Evolutionary conservation across 2,329 filamentous ascomycete genomes (phyloP), one percentile per base, ranked within the genome.

Genomic region (Epichloe bromicola): DNA sequence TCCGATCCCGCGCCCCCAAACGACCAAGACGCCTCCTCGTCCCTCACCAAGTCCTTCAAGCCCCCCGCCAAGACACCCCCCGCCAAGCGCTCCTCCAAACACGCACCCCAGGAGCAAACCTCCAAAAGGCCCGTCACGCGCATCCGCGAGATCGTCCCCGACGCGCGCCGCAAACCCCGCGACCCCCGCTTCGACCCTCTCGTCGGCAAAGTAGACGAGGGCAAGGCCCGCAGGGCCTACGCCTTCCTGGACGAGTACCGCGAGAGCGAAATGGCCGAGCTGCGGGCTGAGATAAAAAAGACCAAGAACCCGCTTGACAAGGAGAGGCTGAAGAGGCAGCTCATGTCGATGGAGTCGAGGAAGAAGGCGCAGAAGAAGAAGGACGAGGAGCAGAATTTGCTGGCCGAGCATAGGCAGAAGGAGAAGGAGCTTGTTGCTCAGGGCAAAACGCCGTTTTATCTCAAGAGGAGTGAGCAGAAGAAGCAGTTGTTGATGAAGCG

Each of bases 391-490:
- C 74, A 79, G 59, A 77, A 80, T 52, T 70, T 97, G 41, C 61
- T 91, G 50, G 74, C 80, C 43, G 82, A 85, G 66, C 90, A 97
- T 70, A 80, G 85, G 62, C 79, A 79, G 69, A 76, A 82, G 65
- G 93, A 98, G 74, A 89, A 88, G 70, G 85, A 90, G 65, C 71
- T 86, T 54, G 82, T 97, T 48, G 82, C 82, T 60, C 80, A 94
- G 70, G 93, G 93, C 54, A 96, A 96, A 80, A 81, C 78, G 64
- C 91, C 93, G 0, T 98, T 89, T 70, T 97, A 88, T 68, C 72
- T 97, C 60, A 98, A 98, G 79, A 84, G 83, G 72, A 82, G 83
- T 62, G 91, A 96, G 70, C 80, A 93, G 74, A 95, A 93, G 82
- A 88, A 91, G 74, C 74, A 84, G 67, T 74, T 89, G 51, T 72